Percentiles rank a stretch among this genome's conserved stretches.
phyloP scores from a whole-genome alignment of 164 flowering plant genomes.

The Umbilicus rupestris region DNA sequence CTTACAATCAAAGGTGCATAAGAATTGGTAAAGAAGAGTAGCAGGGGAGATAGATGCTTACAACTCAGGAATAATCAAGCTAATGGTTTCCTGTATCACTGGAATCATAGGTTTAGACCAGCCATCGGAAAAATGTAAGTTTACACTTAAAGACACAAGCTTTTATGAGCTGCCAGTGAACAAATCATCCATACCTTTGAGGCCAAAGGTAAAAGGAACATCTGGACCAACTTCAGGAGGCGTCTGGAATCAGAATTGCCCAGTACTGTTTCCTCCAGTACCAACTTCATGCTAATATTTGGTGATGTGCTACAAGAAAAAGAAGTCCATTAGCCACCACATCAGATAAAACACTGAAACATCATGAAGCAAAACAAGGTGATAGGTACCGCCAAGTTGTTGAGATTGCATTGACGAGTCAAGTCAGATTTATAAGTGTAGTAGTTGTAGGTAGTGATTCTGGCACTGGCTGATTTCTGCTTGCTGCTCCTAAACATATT shows the following conservation, averaged over 20 bases:
- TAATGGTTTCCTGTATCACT: background rate
- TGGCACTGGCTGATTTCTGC: conserved; percentile 1
- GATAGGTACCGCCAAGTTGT: conserved; percentile 12
- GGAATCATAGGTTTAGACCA: background rate
- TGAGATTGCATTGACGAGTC: conserved; percentile 19
- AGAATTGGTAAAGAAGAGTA: no score
- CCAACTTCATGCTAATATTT: conserved; percentile 3
- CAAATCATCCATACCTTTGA: background rate
- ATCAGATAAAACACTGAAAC: no score
- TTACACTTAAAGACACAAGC: no score
- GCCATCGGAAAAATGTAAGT: background rate
- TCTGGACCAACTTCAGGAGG: conserved; percentile 2
- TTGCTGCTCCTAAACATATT: no score
- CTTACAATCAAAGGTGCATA: no score
- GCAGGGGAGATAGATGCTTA: no score
- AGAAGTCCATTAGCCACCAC: no score
- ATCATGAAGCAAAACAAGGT: no score
- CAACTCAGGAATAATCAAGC: background rate
- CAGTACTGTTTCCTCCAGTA: background rate
- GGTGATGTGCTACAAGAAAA: background rate
- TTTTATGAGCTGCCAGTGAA: no score
- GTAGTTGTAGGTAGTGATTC: conserved; percentile 13
- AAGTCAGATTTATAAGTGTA: conserved; percentile 19
- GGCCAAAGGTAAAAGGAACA: background rate
- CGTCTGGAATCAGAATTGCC: background rate